Evolutionary conservation across 768 basidiomycete genomes (phyloP), one percentile per base, ranked within the genome.

Genomic region (Kwoniella bestiolae): DNA sequence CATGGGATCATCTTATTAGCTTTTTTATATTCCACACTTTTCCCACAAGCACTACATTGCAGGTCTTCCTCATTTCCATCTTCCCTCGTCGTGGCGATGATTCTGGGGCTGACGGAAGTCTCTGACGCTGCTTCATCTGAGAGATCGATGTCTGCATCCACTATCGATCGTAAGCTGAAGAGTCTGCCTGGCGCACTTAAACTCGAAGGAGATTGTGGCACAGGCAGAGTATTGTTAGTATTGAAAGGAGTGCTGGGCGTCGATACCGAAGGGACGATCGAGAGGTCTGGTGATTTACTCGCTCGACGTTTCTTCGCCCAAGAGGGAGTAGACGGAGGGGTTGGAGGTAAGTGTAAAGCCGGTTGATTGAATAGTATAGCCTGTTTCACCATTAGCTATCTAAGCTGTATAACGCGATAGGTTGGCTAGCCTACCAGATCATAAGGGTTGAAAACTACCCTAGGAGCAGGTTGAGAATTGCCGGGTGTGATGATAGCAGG

Each of bases 1-100:
- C 75, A 76, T 12, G 75, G 75, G 11, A 74, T 57, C 52, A 72
- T 53, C 44, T 45, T 55, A 29, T 70, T 73, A 16, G 59, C 61
- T 14, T 34, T 57, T 6, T 23, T 32, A 3, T 50, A 32, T 4
- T 55, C 29, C 12, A 45, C 46, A n/a, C 18, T 2, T 11, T 64
- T 28, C 5, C 62, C 62, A 38, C 68, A 69, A 2, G 59, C 69
- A n/a, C 32, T 62, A 21, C 64, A 68, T 26, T 25, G 31, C 34
- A 28, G 7, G 3, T 52, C 32, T 18, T 41, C 7, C 9, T 28
- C 51, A 1, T 12, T 25, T 14, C 28, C 45, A 35, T 44, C 38
- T n/a, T 60, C 58, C 34, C 6, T 1, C 5, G 21, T 29, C n/a
- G 53, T 18, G 4, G 6, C 31, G 47, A 49, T 49, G 47, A 21